Evolutionary conservation across 345 rosid genomes (phyloP).

Genomic region (Moringa oleifera): DNA sequence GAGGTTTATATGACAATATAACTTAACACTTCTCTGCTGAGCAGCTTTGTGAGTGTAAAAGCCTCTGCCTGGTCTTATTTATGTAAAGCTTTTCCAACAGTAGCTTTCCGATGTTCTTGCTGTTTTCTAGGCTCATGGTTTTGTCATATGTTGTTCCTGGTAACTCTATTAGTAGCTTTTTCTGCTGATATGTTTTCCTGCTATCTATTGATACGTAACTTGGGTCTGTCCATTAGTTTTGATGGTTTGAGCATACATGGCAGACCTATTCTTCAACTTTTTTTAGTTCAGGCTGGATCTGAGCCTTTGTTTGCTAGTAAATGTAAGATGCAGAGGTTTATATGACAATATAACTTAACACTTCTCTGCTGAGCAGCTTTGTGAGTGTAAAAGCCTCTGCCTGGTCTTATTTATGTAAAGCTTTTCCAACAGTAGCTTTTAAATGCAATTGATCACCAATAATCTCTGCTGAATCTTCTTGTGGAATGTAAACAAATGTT

Average conservation of each 20-base stretch:
- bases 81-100: no score
- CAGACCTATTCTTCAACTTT: no score
- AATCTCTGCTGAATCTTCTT: no score
- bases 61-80: background rate
- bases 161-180: background rate
- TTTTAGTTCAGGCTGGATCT: no score
- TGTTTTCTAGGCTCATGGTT: constrained; percentile 4
- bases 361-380: background rate
- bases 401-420: background rate
- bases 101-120: background rate
- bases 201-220: no score
- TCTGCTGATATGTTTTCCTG: no score
- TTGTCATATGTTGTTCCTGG: constrained; percentile 2
- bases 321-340: no score
- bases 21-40: background rate
- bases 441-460: background rate
- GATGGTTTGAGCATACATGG: no score
- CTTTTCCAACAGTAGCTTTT: background rate
- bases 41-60: background rate
- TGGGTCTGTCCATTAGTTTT: no score
- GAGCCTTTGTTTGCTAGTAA: no score
- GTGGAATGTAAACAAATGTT: no score
- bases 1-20: no score
- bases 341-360: background rate
- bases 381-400: background rate